Evolutionary conservation across 768 basidiomycete genomes (phyloP), one percentile per base, ranked within the genome.

Genomic region (Pleurotus tuoliensis): DNA sequence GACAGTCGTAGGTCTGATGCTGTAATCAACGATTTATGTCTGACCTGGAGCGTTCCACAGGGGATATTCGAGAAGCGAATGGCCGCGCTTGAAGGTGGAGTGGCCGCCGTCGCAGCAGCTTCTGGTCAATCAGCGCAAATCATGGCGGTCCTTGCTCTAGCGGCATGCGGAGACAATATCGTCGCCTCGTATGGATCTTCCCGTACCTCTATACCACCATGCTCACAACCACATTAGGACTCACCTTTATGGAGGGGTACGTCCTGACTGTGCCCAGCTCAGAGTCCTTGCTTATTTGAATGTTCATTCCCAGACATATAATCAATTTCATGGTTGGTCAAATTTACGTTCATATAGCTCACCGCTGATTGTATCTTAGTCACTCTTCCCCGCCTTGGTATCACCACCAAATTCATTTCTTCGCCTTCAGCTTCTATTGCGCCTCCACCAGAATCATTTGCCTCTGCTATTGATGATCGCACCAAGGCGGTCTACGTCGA

Each of bases 51-150:
- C n/a, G n/a, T n/a, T n/a, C n/a, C n/a, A n/a, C n/a, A n/a, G n/a
- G n/a, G n/a, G n/a, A n/a, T n/a, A n/a, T n/a, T n/a, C n/a, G n/a
- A n/a, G n/a, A n/a, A 79, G 61, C 76, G 86, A 3, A 80, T 88
- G 2, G 79, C 87, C 0, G 81, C 82, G 0, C 75, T 88, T 11
- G 86, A 87, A 59, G 82, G 83, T 1, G 87, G 86, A 0, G 73
- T 67, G 0, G 84, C 84, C 0, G 86, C 86, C 1, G 71, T 87
- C 0, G 82, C 84, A 0, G 66, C 77, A 4, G 66, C 85, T 0
- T 83, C 81, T 46, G 87, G 85, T 1, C 84, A 84, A 58, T 69
- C 82, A 2, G 88, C 86, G 0, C 83, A 86, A 57, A 82, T 84
- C 64, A 71, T 87, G 70, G 78, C 83, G 0, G 74, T 88, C 47